Evolutionary conservation across 2,329 filamentous ascomycete genomes (phyloP).

Genomic region (Alternaria burnsii): DNA sequence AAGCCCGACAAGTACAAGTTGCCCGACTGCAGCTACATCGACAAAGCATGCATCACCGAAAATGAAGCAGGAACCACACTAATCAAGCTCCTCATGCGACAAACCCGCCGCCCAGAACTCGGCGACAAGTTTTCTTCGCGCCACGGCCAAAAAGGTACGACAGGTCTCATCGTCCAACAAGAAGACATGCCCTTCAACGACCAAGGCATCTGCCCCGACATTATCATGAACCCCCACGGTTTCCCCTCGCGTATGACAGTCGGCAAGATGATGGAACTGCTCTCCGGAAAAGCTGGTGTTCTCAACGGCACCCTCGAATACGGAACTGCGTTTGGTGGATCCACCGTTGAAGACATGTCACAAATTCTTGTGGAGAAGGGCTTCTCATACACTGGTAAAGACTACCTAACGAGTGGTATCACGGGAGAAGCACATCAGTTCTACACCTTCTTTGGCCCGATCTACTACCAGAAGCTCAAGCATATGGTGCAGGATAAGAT

Average conservation of each 20-base stretch:
- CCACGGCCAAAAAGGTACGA: conserved; percentile 97
- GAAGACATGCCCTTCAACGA: conserved; percentile 98
- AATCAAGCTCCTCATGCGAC: conserved; percentile 94
- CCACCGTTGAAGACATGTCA: conserved; percentile 88
- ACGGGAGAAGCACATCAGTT: conserved; percentile 93
- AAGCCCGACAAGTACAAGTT: conserved; percentile 81
- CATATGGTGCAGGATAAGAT: conserved; percentile 99
- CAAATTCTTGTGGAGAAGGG: conserved; percentile 84
- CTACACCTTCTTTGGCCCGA: conserved; percentile 98
- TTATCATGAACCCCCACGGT: conserved; percentile 99
- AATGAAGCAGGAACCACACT: conserved; percentile 85
- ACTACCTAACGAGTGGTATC: conserved; percentile 93
- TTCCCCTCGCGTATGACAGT: conserved; percentile 99
- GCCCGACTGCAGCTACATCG: conserved; percentile 85
- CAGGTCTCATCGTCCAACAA: conserved; percentile 95
- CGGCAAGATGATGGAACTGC: conserved; percentile 93
- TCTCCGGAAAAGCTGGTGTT: conserved; percentile 93
- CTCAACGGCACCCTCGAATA: conserved; percentile 86
- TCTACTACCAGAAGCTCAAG: conserved; percentile 99
- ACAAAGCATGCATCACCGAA: conserved; percentile 93
- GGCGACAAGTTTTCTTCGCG: conserved; percentile 99
- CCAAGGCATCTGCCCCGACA: conserved; percentile 89
- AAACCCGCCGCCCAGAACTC: conserved; percentile 91
- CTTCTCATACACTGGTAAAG: conserved; percentile 96
- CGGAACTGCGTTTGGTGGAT: conserved; percentile 86